Conservation (phyloP, 2,329 filamentous ascomycete species). For the Apiospora koreana region DNA sequence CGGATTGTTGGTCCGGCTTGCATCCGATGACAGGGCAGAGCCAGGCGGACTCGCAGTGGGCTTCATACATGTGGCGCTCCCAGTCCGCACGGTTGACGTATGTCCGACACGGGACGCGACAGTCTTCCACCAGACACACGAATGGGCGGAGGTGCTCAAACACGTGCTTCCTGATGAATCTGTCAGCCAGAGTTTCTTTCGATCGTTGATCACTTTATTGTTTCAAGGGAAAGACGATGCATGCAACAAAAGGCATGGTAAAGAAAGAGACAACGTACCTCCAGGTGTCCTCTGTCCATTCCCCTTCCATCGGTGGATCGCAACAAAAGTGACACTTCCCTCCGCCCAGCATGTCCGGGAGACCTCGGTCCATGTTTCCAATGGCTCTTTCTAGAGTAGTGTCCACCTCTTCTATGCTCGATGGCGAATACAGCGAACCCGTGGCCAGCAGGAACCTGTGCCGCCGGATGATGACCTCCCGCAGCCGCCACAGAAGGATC, state of each 20-base stretch:
- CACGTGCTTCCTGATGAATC: not conserved
- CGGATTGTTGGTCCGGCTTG: not conserved
- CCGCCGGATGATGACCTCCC: not conserved
- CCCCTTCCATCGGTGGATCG: too few relatives aligned
- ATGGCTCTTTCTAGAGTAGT: not conserved
- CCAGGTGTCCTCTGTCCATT: too few relatives aligned
- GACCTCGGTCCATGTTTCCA: not conserved
- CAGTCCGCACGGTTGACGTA: not conserved
- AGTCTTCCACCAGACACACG: not conserved
- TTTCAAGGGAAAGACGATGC: too few relatives aligned
- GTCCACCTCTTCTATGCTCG: not conserved
- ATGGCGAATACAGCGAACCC: not conserved
- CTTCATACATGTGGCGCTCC: conserved; percentile 1
- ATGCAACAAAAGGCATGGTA: too few relatives aligned
- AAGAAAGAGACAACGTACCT: too few relatives aligned
- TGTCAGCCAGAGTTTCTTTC: not conserved
- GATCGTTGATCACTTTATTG: too few relatives aligned
- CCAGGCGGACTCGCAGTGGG: not conserved
- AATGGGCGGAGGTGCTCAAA: not conserved
- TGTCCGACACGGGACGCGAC: not conserved
- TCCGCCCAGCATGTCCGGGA: not conserved
- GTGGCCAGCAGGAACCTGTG: not conserved
- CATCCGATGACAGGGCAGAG: not conserved
- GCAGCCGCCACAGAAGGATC: not conserved
- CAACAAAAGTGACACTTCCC: too few relatives aligned